Base-by-base conservation (phyloP, 441 rosid genomes). In the Sinapis alba region DNA sequence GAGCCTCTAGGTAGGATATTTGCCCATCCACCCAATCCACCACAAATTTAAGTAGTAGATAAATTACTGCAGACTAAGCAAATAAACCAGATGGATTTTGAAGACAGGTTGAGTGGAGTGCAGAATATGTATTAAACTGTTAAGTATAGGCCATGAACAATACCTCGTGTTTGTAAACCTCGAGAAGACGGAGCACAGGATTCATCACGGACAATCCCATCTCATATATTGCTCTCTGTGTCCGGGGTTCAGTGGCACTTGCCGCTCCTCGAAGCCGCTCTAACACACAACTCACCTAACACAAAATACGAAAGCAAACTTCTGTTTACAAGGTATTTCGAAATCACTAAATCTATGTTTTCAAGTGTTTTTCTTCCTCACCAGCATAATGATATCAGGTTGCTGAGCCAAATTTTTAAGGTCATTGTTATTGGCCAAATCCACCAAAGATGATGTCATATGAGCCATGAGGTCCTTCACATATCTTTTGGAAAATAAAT, bases 21-120 rank as follows among this genome's bases (percentile, higher is more conserved):
- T 93, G 98, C 64, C 97, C 99, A 73, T 91, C 99, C 80, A 96
- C 99, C 99, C 97, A 93, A 74, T 85, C 91, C 74, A 88, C 97
- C 69, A 93, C 87, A 81, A 93, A 93, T 80, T 96, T 96, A 18
- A 96, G 97, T 30, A 96, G 94, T 79, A 87, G 85, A 83, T 93
- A 96, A 56, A 96, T 84, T 73, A 96, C 97, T 89, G 97, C 89
- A 88, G 97, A 81, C 99, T 96, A 82, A 68, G 83, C 74, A 85
- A 85, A 84, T 6, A n/a, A 80, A 78, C 28, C 11, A 10, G 53
- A 64, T 63, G 32, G 28, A 18, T 61, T 16, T 51, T 62, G 30
- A 30, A 58, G 53, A 23, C 27, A 74, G 16, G 51, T 28, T 21
- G 73, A 68, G 23, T 61, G 38, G 19, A 34, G 56, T 47, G 65